Evolutionary conservation across 2,329 filamentous ascomycete genomes (phyloP), one percentile per base, ranked within the genome.

Genomic region (Paecilomyces dactylethromorphus): DNA sequence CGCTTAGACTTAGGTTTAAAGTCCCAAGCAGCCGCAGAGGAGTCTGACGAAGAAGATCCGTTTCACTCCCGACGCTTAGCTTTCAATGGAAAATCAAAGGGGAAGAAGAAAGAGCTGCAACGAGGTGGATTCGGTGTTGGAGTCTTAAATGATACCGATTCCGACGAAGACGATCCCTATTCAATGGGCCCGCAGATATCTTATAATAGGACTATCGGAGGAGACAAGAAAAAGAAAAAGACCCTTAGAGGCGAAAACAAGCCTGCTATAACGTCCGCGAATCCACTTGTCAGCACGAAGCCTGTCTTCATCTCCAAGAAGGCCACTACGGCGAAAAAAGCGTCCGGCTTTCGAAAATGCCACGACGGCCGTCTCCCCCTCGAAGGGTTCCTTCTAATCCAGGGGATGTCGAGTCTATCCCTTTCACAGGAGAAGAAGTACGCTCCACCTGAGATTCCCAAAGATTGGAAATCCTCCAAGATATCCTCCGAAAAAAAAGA

Each of bases 161-260:
- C 93, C 3, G 94, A 97, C 65, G 92, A 97, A 53, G 94, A 97
- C 67, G 92, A 97, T 68, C 90, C 91, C 0, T 97, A 96, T 70
- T 90, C 93, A 59, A 87, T 97, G 56, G 93, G 93, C 0, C 94
- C 94, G 0, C 88, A 87, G 64, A 95, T 97, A 71, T 91, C 88
- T 12, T 96, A 96, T 74, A 96, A 90, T 66, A 85, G 87, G 49
- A 82, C 88, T 4, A 85, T 97, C 60, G 92, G 91, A 18, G 89
- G 87, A 0, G 88, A 92, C 62, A 96, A 90, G 73, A 89, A 88
- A 71, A 92, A 91, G 71, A 89, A 84, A 68, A 85, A 81, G 59
- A 53, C 69, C 18, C 3, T 24, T 2, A 52, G 60, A 1, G 71
- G 70, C 15, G 68, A 70, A 54, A 68, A 67, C 29, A 76, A 67